Conservation (phyloP, 129 eudicot genomes). For the Flaveria linearis region DNA sequence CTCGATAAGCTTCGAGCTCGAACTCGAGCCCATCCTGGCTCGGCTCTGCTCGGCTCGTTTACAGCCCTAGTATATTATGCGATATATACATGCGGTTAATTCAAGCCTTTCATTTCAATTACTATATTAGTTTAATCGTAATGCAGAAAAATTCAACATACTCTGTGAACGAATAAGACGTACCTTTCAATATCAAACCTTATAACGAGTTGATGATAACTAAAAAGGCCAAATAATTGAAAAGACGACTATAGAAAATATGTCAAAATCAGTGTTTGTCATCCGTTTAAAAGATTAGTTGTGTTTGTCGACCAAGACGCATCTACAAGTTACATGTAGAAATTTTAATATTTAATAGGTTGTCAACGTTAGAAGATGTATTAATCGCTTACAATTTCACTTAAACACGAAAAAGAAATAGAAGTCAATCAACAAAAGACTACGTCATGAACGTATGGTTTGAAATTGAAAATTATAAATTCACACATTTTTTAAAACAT, state of each 20-base stretch:
- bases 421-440: neutral
- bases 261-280: slow-evolving; percentile 19
- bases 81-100: no score
- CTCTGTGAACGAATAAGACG: no score
- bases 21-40: no score
- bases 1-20: no score
- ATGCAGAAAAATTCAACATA: no score
- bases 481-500: no score
- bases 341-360: neutral
- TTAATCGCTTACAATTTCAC: neutral
- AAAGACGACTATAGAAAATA: neutral
- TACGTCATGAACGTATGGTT: neutral
- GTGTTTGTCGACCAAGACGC: slow-evolving; percentile 21
- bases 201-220: slow-evolving; percentile 20
- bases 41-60: no score
- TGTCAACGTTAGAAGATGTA: neutral
- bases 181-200: neutral
- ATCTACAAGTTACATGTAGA: neutral
- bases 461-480: no score
- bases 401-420: neutral
- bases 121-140: neutral
- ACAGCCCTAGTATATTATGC: no score
- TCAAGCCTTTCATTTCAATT: neutral
- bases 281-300: neutral
- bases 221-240: neutral